These are phyloP conservation scores for Mycena indigotica DNA, from an alignment of 768 basidiomycete genomes.

Conservation along the genomic window DNA sequence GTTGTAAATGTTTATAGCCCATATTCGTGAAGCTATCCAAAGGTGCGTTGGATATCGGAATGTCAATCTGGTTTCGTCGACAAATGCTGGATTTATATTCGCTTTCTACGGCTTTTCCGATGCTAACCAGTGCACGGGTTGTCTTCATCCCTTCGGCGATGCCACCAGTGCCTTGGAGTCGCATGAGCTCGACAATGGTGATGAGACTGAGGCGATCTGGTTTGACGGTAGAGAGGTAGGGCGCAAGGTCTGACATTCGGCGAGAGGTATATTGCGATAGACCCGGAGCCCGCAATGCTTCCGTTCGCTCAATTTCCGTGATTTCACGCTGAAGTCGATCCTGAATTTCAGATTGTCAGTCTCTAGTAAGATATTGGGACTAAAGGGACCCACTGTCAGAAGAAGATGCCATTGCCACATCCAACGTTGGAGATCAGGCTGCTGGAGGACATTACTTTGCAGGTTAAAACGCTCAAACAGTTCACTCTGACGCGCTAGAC, in stretches of 20 bases:
- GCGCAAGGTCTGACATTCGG: conserved; percentile 44
- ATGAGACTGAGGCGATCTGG: conserved; percentile 83
- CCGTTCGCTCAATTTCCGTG: conserved; percentile 45
- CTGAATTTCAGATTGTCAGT: neutral
- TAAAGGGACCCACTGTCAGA: conserved; percentile 40
- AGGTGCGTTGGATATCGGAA: conserved; percentile 39
- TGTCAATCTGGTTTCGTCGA: conserved; percentile 58
- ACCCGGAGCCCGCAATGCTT: neutral
- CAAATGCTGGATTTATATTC: conserved; percentile 89
- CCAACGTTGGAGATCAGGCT: conserved; percentile 64
- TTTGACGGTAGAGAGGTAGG: conserved; percentile 76
- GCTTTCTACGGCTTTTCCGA: conserved; percentile 85
- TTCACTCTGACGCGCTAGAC: conserved; percentile 65
- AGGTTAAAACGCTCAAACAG: conserved; percentile 61
- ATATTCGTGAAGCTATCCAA: conserved; percentile 56
- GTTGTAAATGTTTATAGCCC: conserved; percentile 63
- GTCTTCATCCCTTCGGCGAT: conserved; percentile 89
- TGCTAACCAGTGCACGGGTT: conserved; percentile 72
- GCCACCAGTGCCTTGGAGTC: conserved; percentile 74
- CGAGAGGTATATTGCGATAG: neutral
- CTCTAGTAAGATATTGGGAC: neutral
- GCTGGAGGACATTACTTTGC: conserved; percentile 44
- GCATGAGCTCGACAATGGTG: conserved; percentile 88
- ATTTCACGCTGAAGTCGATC: conserved; percentile 55
- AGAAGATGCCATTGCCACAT: conserved; percentile 86